Percentiles rank a stretch among this genome's conserved stretches.
These are phyloP conservation scores for Zygosaccharomyces pseudobailii DNA, from an alignment of 1,139 yeast species.

Conservation along the genomic window DNA sequence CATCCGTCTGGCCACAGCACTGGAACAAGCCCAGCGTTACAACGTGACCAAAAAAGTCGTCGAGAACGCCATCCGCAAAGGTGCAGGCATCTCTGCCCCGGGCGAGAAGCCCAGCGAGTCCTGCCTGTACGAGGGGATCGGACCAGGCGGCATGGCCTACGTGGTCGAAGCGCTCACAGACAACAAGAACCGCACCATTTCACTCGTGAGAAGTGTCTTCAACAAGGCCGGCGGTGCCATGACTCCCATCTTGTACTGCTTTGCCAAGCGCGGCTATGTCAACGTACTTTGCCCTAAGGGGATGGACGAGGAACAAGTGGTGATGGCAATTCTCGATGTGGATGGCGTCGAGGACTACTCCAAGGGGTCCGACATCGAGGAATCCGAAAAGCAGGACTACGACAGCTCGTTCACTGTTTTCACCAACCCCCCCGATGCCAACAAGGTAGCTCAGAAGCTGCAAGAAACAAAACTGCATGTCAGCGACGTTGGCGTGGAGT, in stretches of 20 bases:
- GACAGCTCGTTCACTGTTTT: constrained; percentile 35
- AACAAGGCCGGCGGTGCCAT: constrained; percentile 64
- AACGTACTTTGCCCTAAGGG: constrained; percentile 40
- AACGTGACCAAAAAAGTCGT: constrained; percentile 82
- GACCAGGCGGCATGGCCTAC: constrained; percentile 87
- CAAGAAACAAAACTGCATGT: constrained; percentile 54
- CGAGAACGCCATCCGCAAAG: constrained; percentile 82
- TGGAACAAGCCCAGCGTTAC: constrained; percentile 72
- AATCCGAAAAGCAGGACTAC: constrained; percentile 33
- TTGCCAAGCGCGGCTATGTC: constrained; percentile 71
- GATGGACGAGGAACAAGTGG: constrained; percentile 53
- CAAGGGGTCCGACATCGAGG: constrained; percentile 37
- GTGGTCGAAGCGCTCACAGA: constrained; percentile 85
- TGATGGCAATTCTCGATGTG: constrained; percentile 69
- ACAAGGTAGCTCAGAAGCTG: constrained; percentile 54
- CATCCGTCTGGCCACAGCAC: constrained; percentile 64
- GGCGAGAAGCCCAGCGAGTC: constrained; percentile 42
- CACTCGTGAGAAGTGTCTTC: constrained; percentile 70
- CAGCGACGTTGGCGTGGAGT: constrained; percentile 67
- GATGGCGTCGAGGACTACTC: constrained; percentile 83
- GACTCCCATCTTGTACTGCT: constrained; percentile 74
- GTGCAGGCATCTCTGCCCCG: constrained; percentile 53
- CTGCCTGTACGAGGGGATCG: constrained; percentile 80
- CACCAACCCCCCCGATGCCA: constrained; percentile 62
- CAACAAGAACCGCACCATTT: constrained; percentile 78